These are phyloP conservation scores for Obelidium mucronatum DNA, from an alignment of 192 early-diverging fungal genomes.

Conservation along the genomic window DNA sequence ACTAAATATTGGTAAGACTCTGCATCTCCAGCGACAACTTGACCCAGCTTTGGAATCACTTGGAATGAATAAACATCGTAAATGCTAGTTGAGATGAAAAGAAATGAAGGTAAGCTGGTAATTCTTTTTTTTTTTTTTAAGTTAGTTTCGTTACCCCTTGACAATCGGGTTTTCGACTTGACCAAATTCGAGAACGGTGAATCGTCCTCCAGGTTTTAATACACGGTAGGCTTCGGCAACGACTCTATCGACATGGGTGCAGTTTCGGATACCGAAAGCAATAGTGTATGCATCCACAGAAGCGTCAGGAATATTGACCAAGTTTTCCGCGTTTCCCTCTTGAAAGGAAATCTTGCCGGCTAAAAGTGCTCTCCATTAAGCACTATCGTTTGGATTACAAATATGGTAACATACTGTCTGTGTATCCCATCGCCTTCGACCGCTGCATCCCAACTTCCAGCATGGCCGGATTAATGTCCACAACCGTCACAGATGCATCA, in stretches of 20 bases:
- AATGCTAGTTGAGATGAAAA: conserved; percentile 48
- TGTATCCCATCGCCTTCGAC: conserved; percentile 44
- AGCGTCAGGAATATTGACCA: conserved; percentile 75
- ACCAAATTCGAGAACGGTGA: conserved; percentile 95
- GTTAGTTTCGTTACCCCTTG: too few species aligned
- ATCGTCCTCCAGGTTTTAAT: conserved; percentile 93
- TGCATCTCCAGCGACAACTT: conserved; percentile 85
- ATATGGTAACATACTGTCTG: conserved; percentile 14
- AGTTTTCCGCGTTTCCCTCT: conserved; percentile 90
- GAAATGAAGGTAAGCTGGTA: neutral
- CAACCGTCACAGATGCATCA: conserved; percentile 77
- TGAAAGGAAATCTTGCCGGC: conserved; percentile 74
- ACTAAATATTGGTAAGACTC: conserved; percentile 97
- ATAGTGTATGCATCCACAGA: conserved; percentile 95
- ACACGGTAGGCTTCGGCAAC: conserved; percentile 92
- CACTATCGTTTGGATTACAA: too few species aligned
- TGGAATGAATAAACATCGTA: conserved; percentile 97
- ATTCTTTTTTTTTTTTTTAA: too few species aligned
- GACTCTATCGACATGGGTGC: conserved; percentile 89
- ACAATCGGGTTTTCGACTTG: conserved; percentile 89
- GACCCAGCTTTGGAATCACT: conserved; percentile 89
- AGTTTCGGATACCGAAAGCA: conserved; percentile 98
- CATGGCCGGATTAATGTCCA: conserved; percentile 99
- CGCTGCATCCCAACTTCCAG: conserved; percentile 85
- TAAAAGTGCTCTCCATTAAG: too few species aligned